These are phyloP conservation scores for Cyberlindnera japonica DNA, from an alignment of 805 yeast species.

Conservation along the genomic window DNA sequence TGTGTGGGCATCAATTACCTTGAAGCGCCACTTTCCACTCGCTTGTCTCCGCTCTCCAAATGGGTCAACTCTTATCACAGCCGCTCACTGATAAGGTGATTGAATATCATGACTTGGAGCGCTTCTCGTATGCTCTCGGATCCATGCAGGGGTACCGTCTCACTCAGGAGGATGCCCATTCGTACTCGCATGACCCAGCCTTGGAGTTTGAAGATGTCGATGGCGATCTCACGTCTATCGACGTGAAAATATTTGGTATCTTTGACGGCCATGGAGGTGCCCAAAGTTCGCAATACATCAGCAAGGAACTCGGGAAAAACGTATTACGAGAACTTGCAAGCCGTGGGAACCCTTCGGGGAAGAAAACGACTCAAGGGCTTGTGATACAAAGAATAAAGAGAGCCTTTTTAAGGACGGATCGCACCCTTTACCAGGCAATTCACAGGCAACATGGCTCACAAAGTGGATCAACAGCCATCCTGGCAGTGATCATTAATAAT, in stretches of 20 bases:
- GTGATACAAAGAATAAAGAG: slow-evolving; percentile 37
- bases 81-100: slow-evolving; percentile 48
- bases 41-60: slow-evolving; percentile 20
- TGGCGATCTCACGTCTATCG: slow-evolving; percentile 21
- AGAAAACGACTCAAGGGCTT: slow-evolving; percentile 32
- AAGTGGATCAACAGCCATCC: slow-evolving; percentile 53
- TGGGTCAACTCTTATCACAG: slow-evolving; percentile 76
- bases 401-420: slow-evolving; percentile 44
- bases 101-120: slow-evolving; percentile 36
- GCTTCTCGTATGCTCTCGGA: slow-evolving; percentile 55
- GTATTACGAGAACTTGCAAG: slow-evolving; percentile 9
- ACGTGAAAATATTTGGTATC: slow-evolving; percentile 54
- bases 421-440: slow-evolving; percentile 37
- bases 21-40: not conserved
- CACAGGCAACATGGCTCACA: slow-evolving; percentile 3
- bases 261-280: slow-evolving; percentile 85
- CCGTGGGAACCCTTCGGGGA: slow-evolving; percentile 6
- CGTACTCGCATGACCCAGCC: slow-evolving; percentile 41
- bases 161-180: slow-evolving; percentile 75
- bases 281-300: slow-evolving; percentile 52
- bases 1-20: no score
- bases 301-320: slow-evolving; percentile 31
- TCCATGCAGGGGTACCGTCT: slow-evolving; percentile 77
- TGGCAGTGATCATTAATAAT: slow-evolving; percentile 41
- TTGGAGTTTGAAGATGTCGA: slow-evolving; percentile 29